Conservation (phyloP, 345 rosid genomes). For the Arabis alpina region DNA sequence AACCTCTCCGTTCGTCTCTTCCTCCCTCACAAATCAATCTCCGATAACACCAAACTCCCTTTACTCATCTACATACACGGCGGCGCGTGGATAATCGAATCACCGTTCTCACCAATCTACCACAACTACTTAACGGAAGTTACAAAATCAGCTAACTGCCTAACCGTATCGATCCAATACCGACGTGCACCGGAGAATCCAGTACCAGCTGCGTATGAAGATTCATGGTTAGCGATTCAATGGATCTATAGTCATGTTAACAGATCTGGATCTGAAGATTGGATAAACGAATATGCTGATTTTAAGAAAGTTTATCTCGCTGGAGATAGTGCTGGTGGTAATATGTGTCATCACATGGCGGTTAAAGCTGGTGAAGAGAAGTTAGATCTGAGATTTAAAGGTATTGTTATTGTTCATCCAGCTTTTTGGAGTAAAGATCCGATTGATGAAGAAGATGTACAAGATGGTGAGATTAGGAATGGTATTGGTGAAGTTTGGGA, state of each 20-base stretch:
- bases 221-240: constrained; percentile 53
- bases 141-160: constrained; percentile 46
- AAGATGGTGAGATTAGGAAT: constrained; percentile 39
- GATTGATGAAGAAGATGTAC: constrained; percentile 48
- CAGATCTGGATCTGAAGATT: constrained; percentile 38
- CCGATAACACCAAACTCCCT: constrained; percentile 44
- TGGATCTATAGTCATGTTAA: constrained; percentile 47
- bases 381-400: constrained; percentile 32
- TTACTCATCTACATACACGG: constrained; percentile 63
- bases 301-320: constrained; percentile 44
- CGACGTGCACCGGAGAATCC: constrained; percentile 58
- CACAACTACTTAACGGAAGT: constrained; percentile 40
- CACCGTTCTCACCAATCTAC: constrained; percentile 47
- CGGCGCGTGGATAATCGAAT: constrained; percentile 54
- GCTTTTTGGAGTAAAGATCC: constrained; percentile 58
- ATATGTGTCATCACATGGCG: constrained; percentile 56
- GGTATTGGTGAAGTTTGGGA: constrained; percentile 51
- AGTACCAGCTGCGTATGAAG: constrained; percentile 51
- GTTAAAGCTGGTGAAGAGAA: constrained; percentile 47
- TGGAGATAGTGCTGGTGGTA: constrained; percentile 61
- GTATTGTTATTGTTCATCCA: constrained; percentile 52
- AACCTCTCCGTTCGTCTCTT: constrained; percentile 55
- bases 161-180: constrained; percentile 51
- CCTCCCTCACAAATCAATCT: constrained; percentile 42
- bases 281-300: constrained; percentile 50